Evolutionary conservation across 805 yeast genomes (phyloP).

Genomic region (Ogataea paradorogensis): DNA sequence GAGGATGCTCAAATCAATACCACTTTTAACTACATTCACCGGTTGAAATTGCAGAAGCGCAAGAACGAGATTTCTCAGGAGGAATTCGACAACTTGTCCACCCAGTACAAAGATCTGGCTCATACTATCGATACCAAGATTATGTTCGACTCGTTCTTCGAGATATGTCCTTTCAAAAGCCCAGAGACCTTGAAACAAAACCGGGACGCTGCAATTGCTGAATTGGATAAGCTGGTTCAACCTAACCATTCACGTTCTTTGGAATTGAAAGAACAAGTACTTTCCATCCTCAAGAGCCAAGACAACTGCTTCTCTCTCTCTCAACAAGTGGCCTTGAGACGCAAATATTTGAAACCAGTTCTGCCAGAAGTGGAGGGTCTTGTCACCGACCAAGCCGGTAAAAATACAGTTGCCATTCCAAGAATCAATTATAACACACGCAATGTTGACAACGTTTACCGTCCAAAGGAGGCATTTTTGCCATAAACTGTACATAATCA

Average conservation of each 20-base stretch:
- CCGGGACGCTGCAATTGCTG: constrained; percentile 19
- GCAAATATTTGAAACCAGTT: constrained; percentile 53
- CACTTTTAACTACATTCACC: constrained; percentile 48
- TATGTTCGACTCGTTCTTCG: constrained; percentile 44
- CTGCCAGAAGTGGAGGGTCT: constrained; percentile 47
- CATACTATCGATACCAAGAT: constrained; percentile 41
- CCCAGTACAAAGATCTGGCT: constrained; percentile 39
- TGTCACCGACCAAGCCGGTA: constrained; percentile 36
- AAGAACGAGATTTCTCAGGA: constrained; percentile 35
- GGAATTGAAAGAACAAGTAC: constrained; percentile 41
- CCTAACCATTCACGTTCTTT: constrained; percentile 30
- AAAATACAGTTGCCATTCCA: constrained; percentile 48
- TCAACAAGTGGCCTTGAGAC: constrained; percentile 40
- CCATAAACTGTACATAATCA: constrained; percentile 12
- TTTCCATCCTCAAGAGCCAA: constrained; percentile 39
- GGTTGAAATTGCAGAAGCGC: constrained; percentile 39
- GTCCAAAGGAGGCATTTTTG: constrained; percentile 50
- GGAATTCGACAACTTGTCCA: constrained; percentile 23
- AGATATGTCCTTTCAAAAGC: constrained; percentile 39
- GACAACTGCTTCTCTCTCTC: constrained; percentile 36
- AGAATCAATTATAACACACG: constrained; percentile 60
- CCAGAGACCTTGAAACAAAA: constrained; percentile 32
- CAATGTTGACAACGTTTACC: constrained; percentile 49
- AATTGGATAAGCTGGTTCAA: constrained; percentile 18
- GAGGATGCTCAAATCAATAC: constrained; percentile 60